Evolutionary conservation across 1,284 basidiomycete genomes (phyloP), one percentile per base, ranked within the genome.

Genomic region (Abortiporus biennis): DNA sequence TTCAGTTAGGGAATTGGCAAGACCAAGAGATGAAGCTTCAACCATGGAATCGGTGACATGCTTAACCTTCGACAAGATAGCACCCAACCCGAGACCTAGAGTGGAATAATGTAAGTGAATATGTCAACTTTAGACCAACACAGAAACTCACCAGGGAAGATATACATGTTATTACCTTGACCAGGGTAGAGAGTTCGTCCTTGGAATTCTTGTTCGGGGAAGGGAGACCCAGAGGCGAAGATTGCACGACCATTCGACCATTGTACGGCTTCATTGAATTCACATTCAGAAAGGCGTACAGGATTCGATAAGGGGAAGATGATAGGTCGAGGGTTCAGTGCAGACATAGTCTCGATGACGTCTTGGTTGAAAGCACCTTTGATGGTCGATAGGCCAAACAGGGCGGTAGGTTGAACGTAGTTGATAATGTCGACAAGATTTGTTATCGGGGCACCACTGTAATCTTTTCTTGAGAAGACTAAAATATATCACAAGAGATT

Each of bases 231-330:
- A 27, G 83, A 85, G 1, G 94, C 93, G 59, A 95, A 97, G 46
- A 97, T 75, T 20, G 89, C 86, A 33, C 64, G 67, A 19, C 88
- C 87, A 25, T 75, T 62, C 3, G 84, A 85, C 66, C 85, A 80
- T 42, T 76, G 67, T 44, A 96, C 78, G 1, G 92, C 92, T 51
- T 94, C 87, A 45, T 84, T 70, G 63, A 92, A 96, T 23, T 85
- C 84, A 57, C 86, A 87, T 60, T 92, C 89, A 29, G 86, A 89
- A 44, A 92, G 78, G 37, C 76, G 72, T 36, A 90, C 85, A 22
- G 94, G 94, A 68, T 97, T 98, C 25, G 89, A 92, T n/a, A 97
- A 80, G 37, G 94, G 91, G 76, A 97, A 96, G 62, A 97, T 82
- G 69, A 96, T 94, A 20, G 94, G 93, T 17, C 84, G 78, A 16